phyloP scores from a whole-genome alignment of 768 basidiomycete genomes.

The Zangia roseola region DNA sequence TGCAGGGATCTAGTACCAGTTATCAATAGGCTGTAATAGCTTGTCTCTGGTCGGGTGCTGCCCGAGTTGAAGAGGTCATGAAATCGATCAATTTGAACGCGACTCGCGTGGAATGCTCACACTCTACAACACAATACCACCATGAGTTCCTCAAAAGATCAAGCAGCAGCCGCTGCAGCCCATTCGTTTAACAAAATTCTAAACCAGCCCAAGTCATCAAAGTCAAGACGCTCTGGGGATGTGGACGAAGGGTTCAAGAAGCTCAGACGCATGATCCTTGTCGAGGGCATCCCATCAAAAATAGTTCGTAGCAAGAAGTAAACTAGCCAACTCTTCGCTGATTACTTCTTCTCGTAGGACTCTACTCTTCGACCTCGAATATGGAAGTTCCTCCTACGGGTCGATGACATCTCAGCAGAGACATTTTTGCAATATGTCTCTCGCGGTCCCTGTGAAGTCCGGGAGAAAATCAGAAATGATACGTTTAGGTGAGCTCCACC shows the following conservation, averaged over 20 bases:
- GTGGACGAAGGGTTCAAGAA: constrained; percentile 86
- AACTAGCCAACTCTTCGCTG: not conserved
- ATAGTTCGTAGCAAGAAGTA: constrained; percentile 47
- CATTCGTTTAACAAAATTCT: constrained; percentile 83
- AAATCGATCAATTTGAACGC: not conserved
- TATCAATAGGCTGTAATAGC: constrained; percentile 13
- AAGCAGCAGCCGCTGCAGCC: constrained; percentile 42
- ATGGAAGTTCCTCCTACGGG: constrained; percentile 92
- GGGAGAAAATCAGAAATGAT: constrained; percentile 94
- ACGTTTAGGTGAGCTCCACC: constrained; percentile 74
- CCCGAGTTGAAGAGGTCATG: not conserved
- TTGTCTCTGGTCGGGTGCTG: constrained; percentile 18
- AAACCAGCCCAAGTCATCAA: constrained; percentile 67
- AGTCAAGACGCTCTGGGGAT: constrained; percentile 58
- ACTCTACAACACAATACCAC: constrained; percentile 2
- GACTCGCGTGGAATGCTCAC: too few species aligned
- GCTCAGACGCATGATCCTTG: constrained; percentile 81
- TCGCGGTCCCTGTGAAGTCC: constrained; percentile 81
- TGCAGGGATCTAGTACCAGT: not conserved
- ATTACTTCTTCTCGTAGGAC: constrained; percentile 47
- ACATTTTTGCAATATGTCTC: constrained; percentile 76
- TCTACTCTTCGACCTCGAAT: constrained; percentile 82
- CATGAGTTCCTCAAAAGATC: constrained; percentile 26
- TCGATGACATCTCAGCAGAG: constrained; percentile 75
- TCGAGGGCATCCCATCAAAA: constrained; percentile 84